Evolutionary conservation across 305 asterid genomes (phyloP).

Genomic region (Fraxinus nigra): DNA sequence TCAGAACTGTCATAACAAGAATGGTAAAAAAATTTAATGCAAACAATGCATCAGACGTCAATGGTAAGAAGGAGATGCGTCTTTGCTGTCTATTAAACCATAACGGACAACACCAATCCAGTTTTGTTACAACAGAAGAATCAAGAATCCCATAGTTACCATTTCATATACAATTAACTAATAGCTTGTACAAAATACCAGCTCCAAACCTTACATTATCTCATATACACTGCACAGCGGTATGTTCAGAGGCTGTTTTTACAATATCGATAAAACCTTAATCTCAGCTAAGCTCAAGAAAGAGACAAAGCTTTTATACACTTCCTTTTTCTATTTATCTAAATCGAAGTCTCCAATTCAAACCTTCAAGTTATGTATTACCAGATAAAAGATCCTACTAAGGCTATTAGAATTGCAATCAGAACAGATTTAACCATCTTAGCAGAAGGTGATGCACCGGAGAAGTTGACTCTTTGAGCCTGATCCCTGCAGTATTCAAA

Average conservation of each 20-base stretch:
- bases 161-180: neutral
- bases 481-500: constrained; percentile 54
- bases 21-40: neutral
- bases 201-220: neutral
- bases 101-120: neutral
- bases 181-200: neutral
- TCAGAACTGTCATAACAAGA: neutral
- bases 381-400: constrained; percentile 26
- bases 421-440: constrained; percentile 28
- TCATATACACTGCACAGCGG: neutral
- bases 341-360: constrained; percentile 4
- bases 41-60: neutral
- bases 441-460: constrained; percentile 47
- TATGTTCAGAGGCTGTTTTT: neutral
- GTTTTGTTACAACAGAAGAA: neutral
- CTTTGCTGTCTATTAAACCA: neutral
- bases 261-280: neutral
- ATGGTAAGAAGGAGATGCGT: neutral
- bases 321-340: constrained; percentile 1
- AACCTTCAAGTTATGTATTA: constrained; percentile 9
- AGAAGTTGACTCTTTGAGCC: constrained; percentile 58
- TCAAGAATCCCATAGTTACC: neutral
- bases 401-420: constrained; percentile 32
- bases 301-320: constrained; percentile 20
- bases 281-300: constrained; percentile 15